Percentiles rank a stretch among this genome's conserved stretches.
These are phyloP conservation scores for Linnemannia exigua DNA, from an alignment of 192 early-diverging fungal species.

Conservation along the genomic window DNA sequence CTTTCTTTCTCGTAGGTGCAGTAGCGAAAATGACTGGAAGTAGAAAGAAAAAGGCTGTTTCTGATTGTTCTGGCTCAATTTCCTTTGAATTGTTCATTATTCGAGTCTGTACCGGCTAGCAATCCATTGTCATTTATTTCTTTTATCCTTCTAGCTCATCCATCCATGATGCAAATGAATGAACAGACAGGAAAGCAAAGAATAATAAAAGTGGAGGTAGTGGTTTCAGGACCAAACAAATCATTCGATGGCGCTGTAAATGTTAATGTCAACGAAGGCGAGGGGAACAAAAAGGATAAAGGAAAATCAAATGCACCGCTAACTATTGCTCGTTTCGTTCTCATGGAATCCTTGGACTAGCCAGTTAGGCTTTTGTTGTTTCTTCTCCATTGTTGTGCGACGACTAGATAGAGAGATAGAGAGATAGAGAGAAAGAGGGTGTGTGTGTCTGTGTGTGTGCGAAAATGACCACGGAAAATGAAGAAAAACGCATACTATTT, in stretches of 20 bases:
- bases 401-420: too few species aligned
- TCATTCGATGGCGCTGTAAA: too few species aligned
- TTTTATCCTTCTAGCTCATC: neutral
- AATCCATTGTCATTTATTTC: neutral
- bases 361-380: neutral
- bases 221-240: slow-evolving; percentile 10
- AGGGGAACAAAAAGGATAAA: neutral
- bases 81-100: neutral
- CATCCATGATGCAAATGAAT: neutral
- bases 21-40: neutral
- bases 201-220: neutral
- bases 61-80: neutral
- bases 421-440: too few species aligned
- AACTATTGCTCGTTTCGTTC: neutral
- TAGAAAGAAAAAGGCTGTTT: neutral
- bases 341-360: neutral
- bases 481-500: neutral
- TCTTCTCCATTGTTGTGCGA: neutral
- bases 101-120: neutral
- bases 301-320: neutral
- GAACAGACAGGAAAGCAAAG: neutral
- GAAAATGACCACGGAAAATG: neutral
- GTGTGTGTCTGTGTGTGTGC: too few species aligned
- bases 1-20: neutral
- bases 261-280: neutral